A percentile compares a stretch with the other conserved stretches of the same genome.
Conservation (phyloP, 495 filamentous ascomycete genomes). For the Lepraria neglecta region DNA sequence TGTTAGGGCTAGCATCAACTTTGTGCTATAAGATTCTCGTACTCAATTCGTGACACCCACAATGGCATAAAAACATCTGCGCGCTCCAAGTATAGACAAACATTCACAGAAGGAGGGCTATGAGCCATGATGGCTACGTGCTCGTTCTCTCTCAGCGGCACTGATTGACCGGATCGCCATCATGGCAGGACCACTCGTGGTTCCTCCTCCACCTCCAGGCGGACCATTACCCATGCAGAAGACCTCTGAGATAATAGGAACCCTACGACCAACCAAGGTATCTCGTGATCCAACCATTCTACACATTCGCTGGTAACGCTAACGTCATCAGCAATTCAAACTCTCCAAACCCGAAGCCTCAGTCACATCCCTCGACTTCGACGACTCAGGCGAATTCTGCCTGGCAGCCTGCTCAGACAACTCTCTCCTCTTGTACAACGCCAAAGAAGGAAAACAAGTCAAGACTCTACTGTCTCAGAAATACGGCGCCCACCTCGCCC, state of each 20-base stretch:
- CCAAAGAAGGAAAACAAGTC: constrained; percentile 76
- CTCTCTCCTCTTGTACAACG: constrained; percentile 88
- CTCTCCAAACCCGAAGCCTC: constrained; percentile 21
- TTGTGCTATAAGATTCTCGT: neutral
- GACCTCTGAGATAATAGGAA: constrained; percentile 44
- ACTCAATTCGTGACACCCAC: neutral
- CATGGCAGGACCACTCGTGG: constrained; percentile 27
- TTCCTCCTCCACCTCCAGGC: constrained; percentile 29
- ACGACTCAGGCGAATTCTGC: constrained; percentile 84
- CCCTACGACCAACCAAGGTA: constrained; percentile 45
- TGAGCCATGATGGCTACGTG: neutral
- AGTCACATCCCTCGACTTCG: constrained; percentile 82
- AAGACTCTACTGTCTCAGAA: constrained; percentile 85
- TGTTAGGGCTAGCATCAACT: constrained; percentile 4
- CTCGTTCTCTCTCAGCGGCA: neutral
- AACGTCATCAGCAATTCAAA: constrained; percentile 25
- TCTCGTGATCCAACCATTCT: neutral
- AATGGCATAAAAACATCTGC: neutral
- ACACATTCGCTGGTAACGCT: neutral
- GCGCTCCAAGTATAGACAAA: too few species aligned
- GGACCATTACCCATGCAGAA: constrained; percentile 37
- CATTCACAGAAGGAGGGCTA: neutral
- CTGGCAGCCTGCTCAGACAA: constrained; percentile 87
- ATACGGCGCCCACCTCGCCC: constrained; percentile 87
- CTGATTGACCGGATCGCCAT: neutral